Evolutionary conservation across 805 yeast species (phyloP), one percentile per base, ranked within the genome.

Genomic region (Metschnikowia sp.): DNA sequence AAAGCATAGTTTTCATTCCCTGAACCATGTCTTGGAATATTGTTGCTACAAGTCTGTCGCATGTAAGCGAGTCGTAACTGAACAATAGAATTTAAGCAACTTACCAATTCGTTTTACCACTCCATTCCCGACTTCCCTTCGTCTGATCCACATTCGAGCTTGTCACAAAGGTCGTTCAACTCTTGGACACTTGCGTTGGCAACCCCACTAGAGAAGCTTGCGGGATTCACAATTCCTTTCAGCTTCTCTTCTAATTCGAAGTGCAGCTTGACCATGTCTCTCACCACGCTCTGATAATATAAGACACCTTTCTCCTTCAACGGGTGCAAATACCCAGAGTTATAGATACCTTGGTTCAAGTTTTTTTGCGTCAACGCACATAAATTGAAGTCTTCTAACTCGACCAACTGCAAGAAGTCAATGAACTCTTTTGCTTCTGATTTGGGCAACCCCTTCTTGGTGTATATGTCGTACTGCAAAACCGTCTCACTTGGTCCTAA

Each of bases 371-470:
- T 81, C 58, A 70, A 69, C 45, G 71, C 79, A 66, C 84, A 81
- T 53, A 81, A 68, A 60, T 81, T 78, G 64, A 68, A 81, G 64
- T 81, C 85, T 60, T 79, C 84, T 46, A 66, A 45, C 64, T 81
- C 86, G 49, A 81, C 85, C 60, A 75, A 69, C 62, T 81, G 84
- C 64, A 81, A 69, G 63, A 81, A 81, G 53, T 81, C 85, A 42
- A 81, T 82, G 67, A 81, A 81, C 56, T 80, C 85, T 56, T 78
- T 78, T 68, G 78, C 79, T 44, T 76, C 71, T 1, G 66, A 75
- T 22, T 77, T 76, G 26, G 69, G 70, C 41, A 78, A 60, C 10
- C 85, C 86, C 61, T 79, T 80, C 66, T 81, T 80, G 48, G 83
- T 76, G 65, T 74, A 81, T 48, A 81, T 77, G 58, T 81, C 85